Evolutionary conservation across 2,329 filamentous ascomycete species (phyloP).

Genomic region (Neopestalotiopsis sp.): DNA sequence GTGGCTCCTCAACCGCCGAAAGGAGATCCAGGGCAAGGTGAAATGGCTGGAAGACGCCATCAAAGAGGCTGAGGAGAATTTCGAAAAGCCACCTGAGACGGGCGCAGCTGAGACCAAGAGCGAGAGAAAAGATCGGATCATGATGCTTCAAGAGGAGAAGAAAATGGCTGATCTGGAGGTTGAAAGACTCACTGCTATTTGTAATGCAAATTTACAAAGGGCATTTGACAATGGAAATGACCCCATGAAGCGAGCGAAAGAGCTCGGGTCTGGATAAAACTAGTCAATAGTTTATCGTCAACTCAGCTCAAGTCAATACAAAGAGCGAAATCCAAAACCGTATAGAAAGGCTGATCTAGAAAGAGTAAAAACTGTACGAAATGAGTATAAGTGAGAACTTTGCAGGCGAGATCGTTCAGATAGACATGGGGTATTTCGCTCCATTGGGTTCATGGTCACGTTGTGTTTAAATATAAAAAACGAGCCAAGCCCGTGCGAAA

Average conservation of each 20-base stretch:
- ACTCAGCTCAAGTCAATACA: no score
- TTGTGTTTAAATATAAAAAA: no score
- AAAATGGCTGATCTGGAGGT: background rate
- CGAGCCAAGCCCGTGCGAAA: no score
- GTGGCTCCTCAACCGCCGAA: background rate
- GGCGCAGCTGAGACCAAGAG: no score
- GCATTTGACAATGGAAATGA: slow-evolving; percentile 10
- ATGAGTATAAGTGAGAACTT: no score
- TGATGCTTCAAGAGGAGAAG: background rate
- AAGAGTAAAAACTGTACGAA: no score
- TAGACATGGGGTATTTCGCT: no score
- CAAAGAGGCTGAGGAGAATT: slow-evolving; percentile 9
- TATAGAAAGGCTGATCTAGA: no score
- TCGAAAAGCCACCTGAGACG: background rate
- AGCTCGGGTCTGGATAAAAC: background rate
- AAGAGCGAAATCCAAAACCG: no score
- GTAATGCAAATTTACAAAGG: background rate
- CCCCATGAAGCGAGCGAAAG: background rate
- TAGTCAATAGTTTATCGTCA: no score
- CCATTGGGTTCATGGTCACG: no score
- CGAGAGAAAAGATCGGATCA: background rate
- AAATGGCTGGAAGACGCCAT: background rate
- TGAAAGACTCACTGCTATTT: background rate
- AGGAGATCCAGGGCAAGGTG: slow-evolving; percentile 6
- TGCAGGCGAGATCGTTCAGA: no score